Evolutionary conservation across 371 early-diverging fungal species (phyloP), one percentile per base, ranked within the genome.

Genomic region (Apophysomyces sp.): DNA sequence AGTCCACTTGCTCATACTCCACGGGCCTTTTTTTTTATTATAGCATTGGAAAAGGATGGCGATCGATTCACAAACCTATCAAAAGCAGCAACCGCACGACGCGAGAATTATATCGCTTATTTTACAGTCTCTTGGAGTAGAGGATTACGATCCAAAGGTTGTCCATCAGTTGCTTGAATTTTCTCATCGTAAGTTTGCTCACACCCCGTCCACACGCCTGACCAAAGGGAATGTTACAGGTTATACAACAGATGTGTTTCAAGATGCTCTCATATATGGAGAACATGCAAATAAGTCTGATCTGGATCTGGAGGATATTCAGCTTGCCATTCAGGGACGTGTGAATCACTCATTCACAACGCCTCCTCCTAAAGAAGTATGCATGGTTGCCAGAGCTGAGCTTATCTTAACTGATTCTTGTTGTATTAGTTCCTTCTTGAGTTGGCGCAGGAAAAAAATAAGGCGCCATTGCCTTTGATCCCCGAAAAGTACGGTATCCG

Each of bases 101-200:
- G 96, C 96, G 24, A 90, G 92, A 78, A 87, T 98, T 24, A 89
- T 99, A 58, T 92, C 96, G 2, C 77, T 99, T 56, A 87, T 99
- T 30, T 76, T 99, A 34, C 89, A 94, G 66, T 91, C 96, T 2
- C 83, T 94, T 28, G 98, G 94, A 9, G 90, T 99, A 16, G 91
- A 94, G 57, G 98, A 98, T 60, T 97, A 93, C 71, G 98, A 98
- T 68, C 98, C 98, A 9, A 90, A 93, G 73, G 99, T 99, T 7
- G 91, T 98, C 37, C 92, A 94, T 58, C 98, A 98, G 75, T 78
- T 99, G 52, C 81, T 98, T 15, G 99, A 99, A 82, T 97, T 98
- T 72, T 90, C 91, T 18, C 93, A 97, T 77, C 73, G 92, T 89
- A 79, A 71, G 81, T 72, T 18, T 12, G 28, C 51, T 16, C 44